Base-by-base conservation (phyloP, 169 alveolate genomes). In the Cryptosporidium sp. region DNA sequence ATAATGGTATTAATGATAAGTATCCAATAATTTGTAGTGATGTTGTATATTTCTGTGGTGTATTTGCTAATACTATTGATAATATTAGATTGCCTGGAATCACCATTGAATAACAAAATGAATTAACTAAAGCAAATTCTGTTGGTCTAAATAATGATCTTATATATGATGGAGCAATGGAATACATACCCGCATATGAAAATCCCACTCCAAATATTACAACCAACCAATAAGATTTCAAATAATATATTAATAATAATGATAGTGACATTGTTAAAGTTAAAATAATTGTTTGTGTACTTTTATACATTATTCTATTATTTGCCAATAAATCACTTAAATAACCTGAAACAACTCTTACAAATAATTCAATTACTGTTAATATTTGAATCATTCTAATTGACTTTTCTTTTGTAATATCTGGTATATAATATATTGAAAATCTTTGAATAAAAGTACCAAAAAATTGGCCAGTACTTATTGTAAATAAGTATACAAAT, bases 51-150 rank as follows among this genome's bases (percentile, higher is more conserved):
- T 74, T 74, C n/a, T 52, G 71, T 33, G 86, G 86, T 12, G 71
- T 74, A 74, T 74, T 74, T 21, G 86, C 86, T 59, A 74, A 59
- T 55, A 74, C 71, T 55, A 74, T 8, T 58, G 86, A 74, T 55
- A 74, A 37, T 21, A 74, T 74, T 23, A 74, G 59, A 59, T 74
- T 74, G 10, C 86, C 86, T 7, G 86, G 86, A 18, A 74, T 74
- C 14, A 74, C 86, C 86, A 74, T 74, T 55, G 86, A 74, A 51
- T 74, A 74, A 74, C 86, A 74, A 74, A 74, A 74, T 58, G 86
- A 74, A 51, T 74, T 74, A 23, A 74, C 58, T 16, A 74, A 51
- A 8, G 86, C 86, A 74, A 74, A 74, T 37, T 74, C 86, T n/a
- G 48, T 74, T 51, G 41, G 71, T 33, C 26, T 55, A 59, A n/a